phyloP scores from a whole-genome alignment of 345 rosid species.

The Gossypioides kirkii region DNA sequence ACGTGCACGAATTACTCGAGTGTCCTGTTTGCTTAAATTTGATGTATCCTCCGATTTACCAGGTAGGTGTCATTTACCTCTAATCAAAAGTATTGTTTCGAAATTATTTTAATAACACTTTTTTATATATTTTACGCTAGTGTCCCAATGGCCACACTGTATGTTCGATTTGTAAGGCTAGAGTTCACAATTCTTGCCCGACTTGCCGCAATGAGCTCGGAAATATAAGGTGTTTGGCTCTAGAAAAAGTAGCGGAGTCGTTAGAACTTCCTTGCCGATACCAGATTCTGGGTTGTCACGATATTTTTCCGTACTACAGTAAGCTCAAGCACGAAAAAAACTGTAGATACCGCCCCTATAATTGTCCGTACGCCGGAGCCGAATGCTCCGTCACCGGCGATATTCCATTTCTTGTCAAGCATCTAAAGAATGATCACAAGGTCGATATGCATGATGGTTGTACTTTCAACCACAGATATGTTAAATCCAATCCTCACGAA shows the following conservation, averaged over 20 bases:
- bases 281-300: constrained; percentile 66
- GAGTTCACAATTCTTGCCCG: constrained; percentile 71
- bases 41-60: constrained; percentile 85
- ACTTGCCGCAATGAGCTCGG: constrained; percentile 86
- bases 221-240: constrained; percentile 80
- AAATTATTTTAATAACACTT: constrained; percentile 3
- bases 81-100: not conserved
- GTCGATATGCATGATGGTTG: constrained; percentile 91
- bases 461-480: constrained; percentile 84
- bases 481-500: constrained; percentile 73
- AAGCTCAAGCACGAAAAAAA: constrained; percentile 76
- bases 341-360: constrained; percentile 70
- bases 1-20: constrained; percentile 74
- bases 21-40: constrained; percentile 71
- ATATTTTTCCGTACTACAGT: constrained; percentile 71
- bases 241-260: constrained; percentile 82
- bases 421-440: constrained; percentile 83
- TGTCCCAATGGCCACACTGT: constrained; percentile 88
- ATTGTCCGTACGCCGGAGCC: constrained; percentile 82
- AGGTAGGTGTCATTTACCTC: constrained; percentile 37
- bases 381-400: constrained; percentile 82
- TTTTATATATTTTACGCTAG: constrained; percentile 29
- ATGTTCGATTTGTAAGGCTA: constrained; percentile 68
- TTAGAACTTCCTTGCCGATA: constrained; percentile 77
- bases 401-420: constrained; percentile 58